Evolutionary conservation across 2,329 filamentous ascomycete species (phyloP).

Genomic region (Penicillium janthinellum): DNA sequence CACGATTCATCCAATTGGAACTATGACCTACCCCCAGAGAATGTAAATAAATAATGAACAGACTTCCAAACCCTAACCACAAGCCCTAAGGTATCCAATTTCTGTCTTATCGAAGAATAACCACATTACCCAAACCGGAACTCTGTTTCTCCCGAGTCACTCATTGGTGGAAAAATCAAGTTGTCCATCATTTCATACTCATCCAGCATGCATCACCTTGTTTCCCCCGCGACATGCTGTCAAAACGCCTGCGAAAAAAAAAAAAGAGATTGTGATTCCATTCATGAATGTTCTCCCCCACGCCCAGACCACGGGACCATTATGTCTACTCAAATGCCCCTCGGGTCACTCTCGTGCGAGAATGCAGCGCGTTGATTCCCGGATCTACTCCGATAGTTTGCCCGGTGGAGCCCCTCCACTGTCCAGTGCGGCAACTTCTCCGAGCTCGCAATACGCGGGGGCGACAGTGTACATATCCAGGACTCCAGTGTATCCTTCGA

Average conservation of each 20-base stretch:
- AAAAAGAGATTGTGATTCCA: no score
- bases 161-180: conserved; percentile 31
- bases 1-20: no score
- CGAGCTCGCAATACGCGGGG: conserved; percentile 4
- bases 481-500: neutral
- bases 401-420: neutral
- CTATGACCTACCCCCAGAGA: neutral
- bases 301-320: neutral
- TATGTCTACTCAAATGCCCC: neutral
- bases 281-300: neutral
- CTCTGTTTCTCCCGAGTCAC: conserved; percentile 5
- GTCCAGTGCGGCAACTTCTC: conserved; percentile 5
- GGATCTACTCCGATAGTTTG: neutral
- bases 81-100: conserved; percentile 7
- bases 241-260: neutral
- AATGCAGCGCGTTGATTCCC: conserved; percentile 6
- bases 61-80: conserved; percentile 6
- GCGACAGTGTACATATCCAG: neutral
- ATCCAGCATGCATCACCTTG: no score
- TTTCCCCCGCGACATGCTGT: neutral
- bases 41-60: neutral
- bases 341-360: conserved; percentile 8
- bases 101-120: conserved; percentile 14
- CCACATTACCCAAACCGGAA: neutral
- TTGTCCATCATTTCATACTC: no score